Percentiles rank a stretch among this genome's conserved stretches.
These are phyloP conservation scores for Rhinocladiella similis DNA, from an alignment of 2,329 filamentous ascomycete genomes.

Conservation along the genomic window DNA sequence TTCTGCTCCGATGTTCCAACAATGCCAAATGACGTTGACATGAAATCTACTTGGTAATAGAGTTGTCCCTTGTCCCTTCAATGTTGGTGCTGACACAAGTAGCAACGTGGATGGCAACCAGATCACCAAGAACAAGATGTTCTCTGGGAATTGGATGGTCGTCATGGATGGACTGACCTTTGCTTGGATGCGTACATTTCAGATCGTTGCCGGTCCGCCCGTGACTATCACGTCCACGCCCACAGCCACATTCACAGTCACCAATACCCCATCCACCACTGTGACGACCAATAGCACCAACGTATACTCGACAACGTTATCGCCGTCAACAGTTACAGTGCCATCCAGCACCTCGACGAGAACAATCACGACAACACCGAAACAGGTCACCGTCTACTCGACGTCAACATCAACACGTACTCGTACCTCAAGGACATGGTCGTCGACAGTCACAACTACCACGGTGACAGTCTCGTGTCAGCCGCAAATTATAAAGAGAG, in stretches of 20 bases:
- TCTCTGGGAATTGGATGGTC: slow-evolving; percentile 25
- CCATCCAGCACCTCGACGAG: slow-evolving; percentile 19
- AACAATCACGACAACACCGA: slow-evolving; percentile 20
- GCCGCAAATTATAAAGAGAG: slow-evolving; percentile 17
- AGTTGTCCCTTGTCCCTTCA: neutral
- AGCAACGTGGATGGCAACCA: slow-evolving; percentile 26
- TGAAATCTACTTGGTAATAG: slow-evolving; percentile 25
- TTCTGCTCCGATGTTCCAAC: slow-evolving; percentile 28
- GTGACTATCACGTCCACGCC: slow-evolving; percentile 20
- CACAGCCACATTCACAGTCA: slow-evolving; percentile 23
- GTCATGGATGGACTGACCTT: slow-evolving; percentile 28
- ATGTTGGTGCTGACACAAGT: neutral
- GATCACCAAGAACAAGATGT: slow-evolving; percentile 25
- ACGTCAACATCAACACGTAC: slow-evolving; percentile 19
- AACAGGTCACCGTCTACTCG: slow-evolving; percentile 19
- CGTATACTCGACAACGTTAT: slow-evolving; percentile 15
- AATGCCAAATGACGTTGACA: slow-evolving; percentile 21
- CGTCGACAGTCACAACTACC: slow-evolving; percentile 17
- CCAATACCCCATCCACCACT: slow-evolving; percentile 16
- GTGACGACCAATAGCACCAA: slow-evolving; percentile 21
- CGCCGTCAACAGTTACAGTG: slow-evolving; percentile 20
- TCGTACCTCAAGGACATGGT: slow-evolving; percentile 16
- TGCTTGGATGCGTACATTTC: slow-evolving; percentile 25
- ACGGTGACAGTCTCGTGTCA: slow-evolving; percentile 18
- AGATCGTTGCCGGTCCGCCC: slow-evolving; percentile 25